Conservation (phyloP, 176 grass and related monocot genomes). For the Oryza coarctata region DNA sequence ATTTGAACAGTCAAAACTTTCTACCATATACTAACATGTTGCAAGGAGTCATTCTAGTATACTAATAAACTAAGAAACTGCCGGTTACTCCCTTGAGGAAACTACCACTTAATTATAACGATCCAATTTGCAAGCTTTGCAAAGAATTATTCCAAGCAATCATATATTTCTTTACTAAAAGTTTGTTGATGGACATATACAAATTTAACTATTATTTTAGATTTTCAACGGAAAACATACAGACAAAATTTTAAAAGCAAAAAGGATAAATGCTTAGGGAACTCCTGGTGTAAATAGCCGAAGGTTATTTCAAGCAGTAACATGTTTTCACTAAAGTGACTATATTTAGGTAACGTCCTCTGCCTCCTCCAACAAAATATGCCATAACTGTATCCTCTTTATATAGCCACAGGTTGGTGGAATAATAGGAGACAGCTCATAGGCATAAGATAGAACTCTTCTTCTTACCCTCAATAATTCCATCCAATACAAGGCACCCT, state of each 20-base stretch:
- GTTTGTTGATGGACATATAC: too few relatives aligned
- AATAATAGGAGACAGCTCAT: conserved; percentile 34
- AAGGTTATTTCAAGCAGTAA: conserved; percentile 27
- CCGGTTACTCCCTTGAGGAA: background rate
- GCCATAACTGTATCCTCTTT: conserved; percentile 38
- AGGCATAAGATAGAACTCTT: conserved; percentile 36
- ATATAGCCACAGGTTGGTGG: conserved; percentile 33
- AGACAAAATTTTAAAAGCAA: background rate
- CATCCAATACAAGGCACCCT: conserved; percentile 37
- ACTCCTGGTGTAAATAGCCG: background rate
- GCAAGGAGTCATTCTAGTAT: background rate
- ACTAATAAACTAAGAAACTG: background rate
- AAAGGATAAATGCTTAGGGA: background rate
- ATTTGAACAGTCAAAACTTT: background rate
- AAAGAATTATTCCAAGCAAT: background rate
- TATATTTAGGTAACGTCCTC: conserved; percentile 43
- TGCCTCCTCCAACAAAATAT: conserved; percentile 40
- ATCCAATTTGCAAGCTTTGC: background rate
- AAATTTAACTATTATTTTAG: background rate
- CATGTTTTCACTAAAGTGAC: conserved; percentile 13
- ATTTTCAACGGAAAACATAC: background rate
- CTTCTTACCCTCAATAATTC: conserved; percentile 15
- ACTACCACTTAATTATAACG: background rate
- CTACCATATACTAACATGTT: background rate
- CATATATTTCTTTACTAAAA: background rate